These are phyloP conservation scores for Aciculosporium take DNA, from an alignment of 2,329 filamentous ascomycete genomes.

Conservation along the genomic window DNA sequence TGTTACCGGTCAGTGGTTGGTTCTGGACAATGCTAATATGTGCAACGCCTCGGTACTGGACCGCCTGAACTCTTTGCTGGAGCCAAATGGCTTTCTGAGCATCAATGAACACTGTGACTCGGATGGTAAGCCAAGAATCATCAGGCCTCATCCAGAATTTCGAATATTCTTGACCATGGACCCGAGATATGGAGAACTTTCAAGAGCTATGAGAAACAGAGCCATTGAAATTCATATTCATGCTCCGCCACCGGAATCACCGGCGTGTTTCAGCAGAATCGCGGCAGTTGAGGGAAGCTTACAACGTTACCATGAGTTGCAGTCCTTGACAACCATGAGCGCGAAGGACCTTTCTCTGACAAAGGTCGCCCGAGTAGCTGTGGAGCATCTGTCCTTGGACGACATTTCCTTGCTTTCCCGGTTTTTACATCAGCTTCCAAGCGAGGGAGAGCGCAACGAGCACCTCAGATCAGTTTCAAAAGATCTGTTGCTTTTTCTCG, in stretches of 20 bases:
- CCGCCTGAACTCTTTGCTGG: slow-evolving; percentile 82
- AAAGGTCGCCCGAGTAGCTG: slow-evolving; percentile 19
- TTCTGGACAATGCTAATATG: slow-evolving; percentile 93
- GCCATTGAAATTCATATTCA: slow-evolving; percentile 78
- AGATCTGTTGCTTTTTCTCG: slow-evolving; percentile 17
- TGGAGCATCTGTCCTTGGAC: slow-evolving; percentile 33
- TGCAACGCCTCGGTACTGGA: slow-evolving; percentile 93
- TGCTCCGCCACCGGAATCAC: slow-evolving; percentile 20
- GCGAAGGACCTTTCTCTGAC: slow-evolving; percentile 11
- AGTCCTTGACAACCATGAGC: slow-evolving; percentile 17
- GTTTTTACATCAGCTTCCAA: slow-evolving; percentile 15
- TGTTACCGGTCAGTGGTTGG: slow-evolving; percentile 75
- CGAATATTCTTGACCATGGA: slow-evolving; percentile 90
- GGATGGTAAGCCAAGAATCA: slow-evolving; percentile 65
- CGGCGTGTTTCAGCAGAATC: slow-evolving; percentile 24
- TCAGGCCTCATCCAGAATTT: slow-evolving; percentile 75
- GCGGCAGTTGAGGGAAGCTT: slow-evolving; percentile 34
- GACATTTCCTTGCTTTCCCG: slow-evolving; percentile 28
- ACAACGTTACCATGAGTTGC: slow-evolving; percentile 30
- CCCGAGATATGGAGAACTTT: slow-evolving; percentile 80
- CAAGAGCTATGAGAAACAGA: slow-evolving; percentile 90
- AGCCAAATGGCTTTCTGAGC: slow-evolving; percentile 74
- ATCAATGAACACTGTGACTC: slow-evolving; percentile 86
- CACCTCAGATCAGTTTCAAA: slow-evolving; percentile 9
- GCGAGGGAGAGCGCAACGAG: background rate